Evolutionary conservation across 129 eudicot species (phyloP).

Genomic region (Saposhnikovia divaricata): DNA sequence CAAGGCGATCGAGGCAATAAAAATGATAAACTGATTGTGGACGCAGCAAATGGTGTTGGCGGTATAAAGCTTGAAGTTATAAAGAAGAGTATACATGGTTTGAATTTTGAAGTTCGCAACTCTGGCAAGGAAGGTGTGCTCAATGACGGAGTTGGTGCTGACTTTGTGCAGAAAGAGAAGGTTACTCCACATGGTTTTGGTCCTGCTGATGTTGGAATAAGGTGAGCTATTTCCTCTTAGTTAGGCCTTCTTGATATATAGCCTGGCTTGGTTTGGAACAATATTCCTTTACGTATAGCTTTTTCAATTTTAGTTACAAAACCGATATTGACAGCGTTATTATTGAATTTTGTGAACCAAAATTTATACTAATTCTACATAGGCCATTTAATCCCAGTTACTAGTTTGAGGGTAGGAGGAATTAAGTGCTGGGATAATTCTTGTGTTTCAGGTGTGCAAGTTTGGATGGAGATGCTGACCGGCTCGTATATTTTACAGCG

Average conservation of each 20-base stretch:
- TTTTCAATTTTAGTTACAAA: neutral
- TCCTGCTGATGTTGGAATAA: constrained; percentile 56
- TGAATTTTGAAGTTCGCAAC: constrained; percentile 59
- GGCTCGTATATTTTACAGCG: constrained; percentile 67
- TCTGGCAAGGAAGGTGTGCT: constrained; percentile 56
- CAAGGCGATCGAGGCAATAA: constrained; percentile 22
- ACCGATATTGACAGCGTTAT: neutral
- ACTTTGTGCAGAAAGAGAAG: constrained; percentile 93
- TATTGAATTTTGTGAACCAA: neutral
- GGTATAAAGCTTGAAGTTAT: constrained; percentile 70
- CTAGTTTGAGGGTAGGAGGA: neutral
- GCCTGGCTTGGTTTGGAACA: neutral
- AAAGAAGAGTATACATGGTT: constrained; percentile 36
- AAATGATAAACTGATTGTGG: constrained; percentile 60
- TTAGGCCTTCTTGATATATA: neutral
- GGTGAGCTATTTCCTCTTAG: constrained; percentile 37
- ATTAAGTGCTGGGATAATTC: constrained; percentile 27
- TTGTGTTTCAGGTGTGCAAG: constrained; percentile 93
- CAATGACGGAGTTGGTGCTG: constrained; percentile 96
- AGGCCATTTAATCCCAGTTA: neutral
- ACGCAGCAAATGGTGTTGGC: constrained; percentile 93
- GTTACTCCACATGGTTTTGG: constrained; percentile 67
- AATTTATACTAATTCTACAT: neutral
- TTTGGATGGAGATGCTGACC: constrained; percentile 96
- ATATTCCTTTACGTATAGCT: neutral